phyloP scores from a whole-genome alignment of 371 early-diverging fungal species.

The Umbelopsis sp. region DNA sequence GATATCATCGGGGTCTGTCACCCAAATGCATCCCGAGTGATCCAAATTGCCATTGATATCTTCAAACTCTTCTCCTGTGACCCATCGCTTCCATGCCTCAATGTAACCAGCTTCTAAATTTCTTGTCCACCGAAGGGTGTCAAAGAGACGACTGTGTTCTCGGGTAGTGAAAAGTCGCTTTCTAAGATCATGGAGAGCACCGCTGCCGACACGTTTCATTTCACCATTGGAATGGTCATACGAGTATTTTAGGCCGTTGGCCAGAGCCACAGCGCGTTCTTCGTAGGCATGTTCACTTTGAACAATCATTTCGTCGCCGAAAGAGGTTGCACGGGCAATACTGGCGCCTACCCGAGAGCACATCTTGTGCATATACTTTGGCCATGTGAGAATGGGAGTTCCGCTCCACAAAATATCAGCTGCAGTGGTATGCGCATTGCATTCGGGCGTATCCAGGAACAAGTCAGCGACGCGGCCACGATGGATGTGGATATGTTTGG shows the following conservation, averaged over 20 bases:
- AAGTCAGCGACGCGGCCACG: conserved; percentile 93
- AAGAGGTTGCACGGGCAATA: conserved; percentile 85
- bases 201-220: conserved; percentile 59
- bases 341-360: conserved; percentile 91
- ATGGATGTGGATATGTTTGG: conserved; percentile 90
- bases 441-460: conserved; percentile 92
- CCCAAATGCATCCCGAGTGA: conserved; percentile 50
- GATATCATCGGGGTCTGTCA: conserved; percentile 46
- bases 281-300: conserved; percentile 77
- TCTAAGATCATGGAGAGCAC: conserved; percentile 70
- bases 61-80: conserved; percentile 63
- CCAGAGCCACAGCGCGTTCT: conserved; percentile 75
- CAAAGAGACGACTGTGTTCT: conserved; percentile 80
- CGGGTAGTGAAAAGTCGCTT: conserved; percentile 75
- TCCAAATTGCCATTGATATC: conserved; percentile 28
- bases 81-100: conserved; percentile 85
- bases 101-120: conserved; percentile 76
- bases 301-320: conserved; percentile 85
- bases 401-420: conserved; percentile 95
- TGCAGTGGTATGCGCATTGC: conserved; percentile 95
- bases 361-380: conserved; percentile 90
- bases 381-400: conserved; percentile 89
- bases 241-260: conserved; percentile 57
- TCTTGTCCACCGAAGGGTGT: conserved; percentile 88
- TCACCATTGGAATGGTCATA: conserved; percentile 31